Evolutionary conservation across 2,329 filamentous ascomycete species (phyloP).

Genomic region (Coniella lustricola): DNA sequence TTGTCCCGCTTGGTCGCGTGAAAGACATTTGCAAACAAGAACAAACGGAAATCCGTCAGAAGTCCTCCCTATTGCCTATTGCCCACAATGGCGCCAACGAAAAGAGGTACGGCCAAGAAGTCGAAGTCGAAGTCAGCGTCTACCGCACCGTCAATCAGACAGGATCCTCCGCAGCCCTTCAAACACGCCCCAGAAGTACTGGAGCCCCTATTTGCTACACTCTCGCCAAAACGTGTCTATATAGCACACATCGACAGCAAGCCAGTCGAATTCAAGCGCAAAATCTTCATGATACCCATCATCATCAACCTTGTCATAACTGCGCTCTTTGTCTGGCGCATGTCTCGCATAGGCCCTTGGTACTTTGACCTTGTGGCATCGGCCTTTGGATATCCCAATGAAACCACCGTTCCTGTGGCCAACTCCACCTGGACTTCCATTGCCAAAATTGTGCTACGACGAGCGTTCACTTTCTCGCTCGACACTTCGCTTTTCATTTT

Average conservation of each 20-base stretch:
- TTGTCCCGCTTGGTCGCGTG: no score
- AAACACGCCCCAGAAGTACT: conserved; percentile 56
- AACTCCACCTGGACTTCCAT: conserved; percentile 51
- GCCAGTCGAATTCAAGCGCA: conserved; percentile 64
- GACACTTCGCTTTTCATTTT: conserved; percentile 66
- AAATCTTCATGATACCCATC: conserved; percentile 75
- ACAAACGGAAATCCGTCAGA: not conserved
- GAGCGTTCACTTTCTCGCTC: conserved; percentile 60
- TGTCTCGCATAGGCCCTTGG: conserved; percentile 61
- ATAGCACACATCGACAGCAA: conserved; percentile 75
- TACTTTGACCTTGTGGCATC: conserved; percentile 64
- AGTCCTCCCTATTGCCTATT: conserved; percentile 1
- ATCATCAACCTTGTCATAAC: conserved; percentile 66
- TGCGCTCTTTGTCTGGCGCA: conserved; percentile 58
- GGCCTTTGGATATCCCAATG: conserved; percentile 58
- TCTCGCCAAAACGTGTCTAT: conserved; percentile 68
- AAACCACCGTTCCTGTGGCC: conserved; percentile 56
- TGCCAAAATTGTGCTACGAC: conserved; percentile 46
- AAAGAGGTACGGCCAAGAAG: conserved; percentile 27
- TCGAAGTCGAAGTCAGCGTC: conserved; percentile 22
- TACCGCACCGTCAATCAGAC: conserved; percentile 21
- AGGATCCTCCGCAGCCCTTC: conserved; percentile 58
- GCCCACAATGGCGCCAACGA: conserved; percentile 22
- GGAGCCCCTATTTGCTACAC: conserved; percentile 55
- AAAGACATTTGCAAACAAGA: not conserved